Base-by-base conservation (phyloP, 2,329 filamentous ascomycete species). In the Phialophora tarda region DNA sequence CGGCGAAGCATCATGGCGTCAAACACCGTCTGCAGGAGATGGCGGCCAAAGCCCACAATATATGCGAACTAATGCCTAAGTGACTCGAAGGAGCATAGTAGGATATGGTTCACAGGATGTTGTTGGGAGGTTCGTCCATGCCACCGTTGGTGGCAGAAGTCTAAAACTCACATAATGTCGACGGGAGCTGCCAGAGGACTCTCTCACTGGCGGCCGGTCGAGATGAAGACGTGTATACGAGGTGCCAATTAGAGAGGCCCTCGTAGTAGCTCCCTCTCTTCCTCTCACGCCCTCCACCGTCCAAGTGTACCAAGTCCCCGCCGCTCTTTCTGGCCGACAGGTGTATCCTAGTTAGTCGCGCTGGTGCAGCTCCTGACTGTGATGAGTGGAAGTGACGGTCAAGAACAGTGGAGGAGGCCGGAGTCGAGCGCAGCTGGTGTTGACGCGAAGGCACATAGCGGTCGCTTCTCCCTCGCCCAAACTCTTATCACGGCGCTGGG, bases 61-160 rank as follows among this genome's bases (percentile, higher is more conserved):
- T 24, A 26, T 26, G 56, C 61, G 62, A 63, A 61, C 38, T 61
- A 53, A 53, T 57, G 51, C 48, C 61, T 63, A 50, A 30, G 50
- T 41, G 47, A 38, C 23, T 57, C 26, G 47, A 38, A 60, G 55
- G 28, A 41, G 58, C 24, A 62, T 54, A 57, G 57, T 64, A 53
- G 32, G 57, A 63, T 66, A 65, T 32, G 55, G 67, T 69, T 67
- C 67, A 50, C 58, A 24, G 51, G 54, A 63, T 63, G 44, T 62
- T 48, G 32, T 61, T 47, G 51, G 53, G 38, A 59, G 26, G 67
- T 69, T 69, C 67, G 62, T 69, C 44, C 38, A 38, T 44, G 24
- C 48, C 26, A 21, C 58, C 41, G 61, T 26, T 61, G 60, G 57
- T 59, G 59, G 61, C 44, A 54, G 57, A 55, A 61, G 53, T 28